Evolutionary conservation across 768 basidiomycete genomes (phyloP), one percentile per base, ranked within the genome.

Genomic region (Lentinus tigrinus): DNA sequence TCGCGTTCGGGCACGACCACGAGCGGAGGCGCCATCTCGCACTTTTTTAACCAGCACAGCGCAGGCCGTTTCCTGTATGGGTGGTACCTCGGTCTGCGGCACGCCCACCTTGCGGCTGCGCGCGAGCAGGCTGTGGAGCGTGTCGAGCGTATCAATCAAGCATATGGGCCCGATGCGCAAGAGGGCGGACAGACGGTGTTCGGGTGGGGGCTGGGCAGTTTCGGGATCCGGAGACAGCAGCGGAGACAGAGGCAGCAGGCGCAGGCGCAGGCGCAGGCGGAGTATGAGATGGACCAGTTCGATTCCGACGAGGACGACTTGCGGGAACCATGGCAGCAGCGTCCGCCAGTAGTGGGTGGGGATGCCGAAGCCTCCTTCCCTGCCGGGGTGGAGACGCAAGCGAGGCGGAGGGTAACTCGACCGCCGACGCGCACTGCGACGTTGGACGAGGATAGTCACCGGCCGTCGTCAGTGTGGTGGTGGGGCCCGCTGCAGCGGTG

Each of bases 191-290:
- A 34, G 67, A 62, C 57, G 70, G 70, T 34, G 68, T 67, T 77
- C 0, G 88, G 88, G 1, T 92, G 91, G 90, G 88, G 87, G 0
- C 71, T 92, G 49, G 90, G 91, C 2, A 85, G 83, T 57, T 90
- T 85, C 70, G 85, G 80, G 10, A 65, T 84, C n/a, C 69, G 73
- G 47, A 74, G 77, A 61, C 62, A 73, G 43, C 68, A 71, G 71
- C 51, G 67, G 63, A 52, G 69, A 61, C 57, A 57, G 40, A 58
- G 66, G 42, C 52, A 58, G 27, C 69, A 67, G 21, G 66, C 70
- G n/a, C 67, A 69, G 24, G 71, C 43, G 13, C 19, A 65, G 54
- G 66, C 59, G 43, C 54, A 55, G 51, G 54, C 28, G 56, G 62
- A 57, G 43, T 54, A 60, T 26, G 55, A 60, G 55, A 46, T 56